Evolutionary conservation across 73 alveolate species (phyloP), one percentile per base, ranked within the genome.

Genomic region (Blepharisma japonicum): DNA sequence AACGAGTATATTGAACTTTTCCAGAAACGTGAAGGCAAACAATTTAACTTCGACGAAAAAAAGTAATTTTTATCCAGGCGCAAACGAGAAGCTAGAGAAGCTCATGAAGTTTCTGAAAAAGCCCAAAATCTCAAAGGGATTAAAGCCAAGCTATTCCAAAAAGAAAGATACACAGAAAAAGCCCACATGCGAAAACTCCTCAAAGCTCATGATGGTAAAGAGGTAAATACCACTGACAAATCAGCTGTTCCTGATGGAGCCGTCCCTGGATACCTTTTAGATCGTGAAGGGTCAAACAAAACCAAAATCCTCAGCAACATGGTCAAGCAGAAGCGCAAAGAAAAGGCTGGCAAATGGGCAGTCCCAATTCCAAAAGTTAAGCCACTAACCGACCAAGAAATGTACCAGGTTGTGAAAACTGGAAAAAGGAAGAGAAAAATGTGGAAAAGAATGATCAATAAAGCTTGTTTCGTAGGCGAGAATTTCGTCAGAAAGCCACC

Each of bases 291-390:
- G 80, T 89, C 91, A 20, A 87, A 94, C 84, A 70, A 97, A 48
- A 92, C 98, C 68, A 96, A 96, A 83, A 92, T 96, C 55, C 83
- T 96, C 53, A 82, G 97, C 50, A 96, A 96, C 81, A 96, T 96
- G 95, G 85, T 96, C 83, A 96, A 96, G 87, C 94, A 96, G 86
- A 96, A 96, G 87, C 79, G 99, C 67, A 91, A 96, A 87, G 99
- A 96, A 81, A 96, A 96, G 78, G 99, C 98, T 77, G 99, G 99
- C 25, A 96, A 96, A 80, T 96, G 99, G 99, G 83, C 91, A 77
- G 98, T 96, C 55, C 99, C 99, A 50, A 89, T 96, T 68, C 98
- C 95, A 6, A 94, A 92, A 55, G 99, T 96, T 14, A 92, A 94
- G 82, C 97, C 98, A 55, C 90, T 96, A 98, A 92, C 97, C 48